Base-by-base conservation (phyloP, 192 early-diverging fungal species). In the Spizellomyces sp. region DNA sequence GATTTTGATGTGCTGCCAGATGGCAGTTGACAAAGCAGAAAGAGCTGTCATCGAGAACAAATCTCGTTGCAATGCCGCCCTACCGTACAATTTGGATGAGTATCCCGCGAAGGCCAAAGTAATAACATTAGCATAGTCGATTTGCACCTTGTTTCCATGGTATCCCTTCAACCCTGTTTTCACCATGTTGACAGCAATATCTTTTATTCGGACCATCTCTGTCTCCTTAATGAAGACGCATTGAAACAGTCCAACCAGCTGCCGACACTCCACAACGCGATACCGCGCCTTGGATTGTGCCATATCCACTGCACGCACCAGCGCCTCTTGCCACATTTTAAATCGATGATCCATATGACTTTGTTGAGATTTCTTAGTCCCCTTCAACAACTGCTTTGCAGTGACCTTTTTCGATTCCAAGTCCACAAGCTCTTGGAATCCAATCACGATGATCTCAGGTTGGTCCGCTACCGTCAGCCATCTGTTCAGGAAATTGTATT, bases 211-310 rank as follows among this genome's bases (percentile, higher is more conserved):
- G 44, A 78, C 87, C 52, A 86, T 83, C 46, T 85, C 84, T 50
- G 86, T 78, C 41, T 81, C 84, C 58, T 87, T 80, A 6, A 93
- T 85, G 82, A 98, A 95, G 14, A 95, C 85, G 64, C 89, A 91
- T 57, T 93, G 89, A 73, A 96, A 95, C 58, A 99, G 81, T 7
- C 97, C 97, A 27, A 99, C 94, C 60, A 98, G 81, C 77, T 93
- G 88, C 48, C 90, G 88, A 42, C 90, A 84, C 62, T 90, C 90
- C 17, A 96, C 62, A 5, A 89, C 75, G 44, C 83, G 84, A 63
- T 91, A 95, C 8, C 71, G 71, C 78, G 47, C 66, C 22, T 59
- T 44, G 5, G 77, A 83, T 52, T 88, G 83, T 9, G 78, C 75
- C 9, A 84, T 80, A 7, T 80, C 60, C 48, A 96, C 83, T 27